Evolutionary conservation across 306 rosid genomes (phyloP), one percentile per base, ranked within the genome.

Genomic region (Cicer yamashitae): DNA sequence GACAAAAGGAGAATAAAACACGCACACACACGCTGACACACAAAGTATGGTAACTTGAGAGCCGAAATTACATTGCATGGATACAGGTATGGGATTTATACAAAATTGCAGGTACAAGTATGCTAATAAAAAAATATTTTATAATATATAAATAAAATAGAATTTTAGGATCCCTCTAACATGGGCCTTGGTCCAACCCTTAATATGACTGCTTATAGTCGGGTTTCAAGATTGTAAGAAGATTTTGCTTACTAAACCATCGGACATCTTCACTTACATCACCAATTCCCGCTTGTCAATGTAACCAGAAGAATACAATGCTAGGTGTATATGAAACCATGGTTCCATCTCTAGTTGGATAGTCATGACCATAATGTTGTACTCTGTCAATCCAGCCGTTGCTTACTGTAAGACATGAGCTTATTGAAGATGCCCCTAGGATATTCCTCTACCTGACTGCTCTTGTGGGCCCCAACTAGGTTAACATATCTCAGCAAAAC

Each of bases 361-460:
- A 20, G 2, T 20, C 22, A 20, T 20, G 22, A 20, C 22, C 22
- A 1, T 20, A 20, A 8, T 44, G 47, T 44, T 44, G 47, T 7
- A 10, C 47, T 44, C 47, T 6, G 47, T 1, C 47, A 7, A 44
- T 39, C 52, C 14, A 22, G 15, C 3, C 43, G 4, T 63, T 88
- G 93, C 83, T 90, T 90, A 62, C 90, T 84, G 85, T 87, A 92
- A 75, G 97, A 93, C 97, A 92, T 90, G 63, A 92, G 89, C 48
- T 92, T 92, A 76, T 92, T 92, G 39, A 96, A 96, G 41, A 87
- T 88, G 38, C 96, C 96, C 74, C 85, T 90, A 9, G 96, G 96
- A 75, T 92, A 91, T 84, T 92, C 96, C 46, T 96, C 97, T 65
- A 90, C 82, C 69, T 59, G 70, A 10, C 97, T 96, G 80, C 96